Evolutionary conservation across 1,284 basidiomycete species (phyloP).

Genomic region (Cutaneotrichosporon mucoides): DNA sequence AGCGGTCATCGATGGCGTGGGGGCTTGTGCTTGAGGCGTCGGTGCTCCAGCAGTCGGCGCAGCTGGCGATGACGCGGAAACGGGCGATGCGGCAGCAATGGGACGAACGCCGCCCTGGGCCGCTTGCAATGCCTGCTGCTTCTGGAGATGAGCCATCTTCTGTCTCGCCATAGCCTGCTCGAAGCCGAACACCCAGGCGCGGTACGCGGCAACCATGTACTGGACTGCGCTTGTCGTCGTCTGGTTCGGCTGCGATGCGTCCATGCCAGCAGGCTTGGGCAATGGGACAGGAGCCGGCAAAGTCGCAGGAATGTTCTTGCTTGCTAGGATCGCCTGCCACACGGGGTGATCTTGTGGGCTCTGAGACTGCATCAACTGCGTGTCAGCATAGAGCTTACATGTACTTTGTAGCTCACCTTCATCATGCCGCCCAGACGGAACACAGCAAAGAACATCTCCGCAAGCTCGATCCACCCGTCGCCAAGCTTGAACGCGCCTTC

Average conservation of each 20-base stretch:
- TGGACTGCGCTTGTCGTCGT: conserved; percentile 32
- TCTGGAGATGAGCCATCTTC: conserved; percentile 17
- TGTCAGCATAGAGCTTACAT: not conserved
- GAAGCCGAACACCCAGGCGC: conserved; percentile 38
- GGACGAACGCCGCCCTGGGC: not conserved
- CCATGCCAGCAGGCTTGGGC: conserved; percentile 22
- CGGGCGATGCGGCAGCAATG: not conserved
- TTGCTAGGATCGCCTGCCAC: conserved; percentile 25
- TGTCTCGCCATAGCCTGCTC: conserved; percentile 34
- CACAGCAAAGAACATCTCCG: conserved; percentile 37
- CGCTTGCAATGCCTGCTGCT: conserved; percentile 6
- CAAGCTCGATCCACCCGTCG: conserved; percentile 34
- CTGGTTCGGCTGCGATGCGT: conserved; percentile 19
- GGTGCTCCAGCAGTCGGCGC: not conserved
- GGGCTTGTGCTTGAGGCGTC: not conserved
- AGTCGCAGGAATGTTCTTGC: conserved; percentile 29
- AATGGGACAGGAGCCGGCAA: conserved; percentile 29
- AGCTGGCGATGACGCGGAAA: conserved; percentile 1
- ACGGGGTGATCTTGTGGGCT: conserved; percentile 27
- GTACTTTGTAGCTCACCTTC: conserved; percentile 10
- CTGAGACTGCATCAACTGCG: conserved; percentile 16
- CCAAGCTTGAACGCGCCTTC: conserved; percentile 36
- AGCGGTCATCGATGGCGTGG: not conserved
- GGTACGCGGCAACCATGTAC: conserved; percentile 34
- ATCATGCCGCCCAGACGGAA: conserved; percentile 32